phyloP scores from a whole-genome alignment of 805 yeast species.

The Saccharomycopsis sp. region DNA sequence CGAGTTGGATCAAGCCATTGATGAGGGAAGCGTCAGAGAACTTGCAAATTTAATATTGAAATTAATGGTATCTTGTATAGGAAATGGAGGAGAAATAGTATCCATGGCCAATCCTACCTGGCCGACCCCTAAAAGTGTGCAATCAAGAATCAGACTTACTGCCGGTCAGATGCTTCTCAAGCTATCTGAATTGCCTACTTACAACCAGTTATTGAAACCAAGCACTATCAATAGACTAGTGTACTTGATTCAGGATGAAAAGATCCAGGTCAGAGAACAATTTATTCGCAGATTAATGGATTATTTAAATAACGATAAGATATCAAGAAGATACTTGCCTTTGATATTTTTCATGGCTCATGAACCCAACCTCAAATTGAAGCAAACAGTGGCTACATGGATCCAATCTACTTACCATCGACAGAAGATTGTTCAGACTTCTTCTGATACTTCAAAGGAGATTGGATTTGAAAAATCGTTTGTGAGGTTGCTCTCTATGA shows the following conservation, averaged over 20 bases:
- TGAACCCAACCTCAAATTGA: slow-evolving; percentile 56
- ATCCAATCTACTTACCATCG: slow-evolving; percentile 49
- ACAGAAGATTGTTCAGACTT: slow-evolving; percentile 22
- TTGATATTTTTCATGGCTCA: slow-evolving; percentile 67
- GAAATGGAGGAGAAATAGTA: slow-evolving; percentile 74
- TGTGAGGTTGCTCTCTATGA: slow-evolving; percentile 58
- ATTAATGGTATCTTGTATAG: slow-evolving; percentile 56
- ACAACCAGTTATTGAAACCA: slow-evolving; percentile 47
- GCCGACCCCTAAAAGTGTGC: slow-evolving; percentile 60
- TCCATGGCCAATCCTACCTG: slow-evolving; percentile 34
- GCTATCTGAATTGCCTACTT: slow-evolving; percentile 49
- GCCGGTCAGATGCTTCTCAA: slow-evolving; percentile 65
- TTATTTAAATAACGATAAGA: slow-evolving; percentile 40
- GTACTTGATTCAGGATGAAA: slow-evolving; percentile 62
- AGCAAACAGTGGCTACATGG: slow-evolving; percentile 59
- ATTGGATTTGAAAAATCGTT: slow-evolving; percentile 59
- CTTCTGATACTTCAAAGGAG: slow-evolving; percentile 31
- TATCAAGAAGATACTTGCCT: slow-evolving; percentile 63
- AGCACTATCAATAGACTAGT: slow-evolving; percentile 46
- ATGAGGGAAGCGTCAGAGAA: slow-evolving; percentile 33
- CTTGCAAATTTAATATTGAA: slow-evolving; percentile 61
- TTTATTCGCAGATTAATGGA: slow-evolving; percentile 48
- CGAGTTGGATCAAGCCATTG: not conserved
- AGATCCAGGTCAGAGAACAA: slow-evolving; percentile 44
- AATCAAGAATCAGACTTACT: slow-evolving; percentile 53